phyloP scores from a whole-genome alignment of 495 filamentous ascomycete species.

The Annulohypoxylon stygium region DNA sequence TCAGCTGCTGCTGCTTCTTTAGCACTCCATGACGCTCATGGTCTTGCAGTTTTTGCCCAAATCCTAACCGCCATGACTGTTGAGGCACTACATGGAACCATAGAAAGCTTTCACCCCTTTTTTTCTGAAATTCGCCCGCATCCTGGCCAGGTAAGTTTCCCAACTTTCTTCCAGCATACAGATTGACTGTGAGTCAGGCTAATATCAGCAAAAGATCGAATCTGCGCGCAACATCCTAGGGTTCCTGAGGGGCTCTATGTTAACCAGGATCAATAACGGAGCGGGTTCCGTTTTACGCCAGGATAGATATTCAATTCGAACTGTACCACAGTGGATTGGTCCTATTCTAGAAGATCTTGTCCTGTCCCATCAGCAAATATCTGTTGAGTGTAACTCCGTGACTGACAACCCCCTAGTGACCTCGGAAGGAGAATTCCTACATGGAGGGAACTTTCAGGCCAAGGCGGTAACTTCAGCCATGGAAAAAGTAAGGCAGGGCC shows the following conservation, averaged over 20 bases:
- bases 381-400: not conserved
- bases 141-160: not conserved
- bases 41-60: not conserved
- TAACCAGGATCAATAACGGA: not conserved
- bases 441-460: not conserved
- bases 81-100: not conserved
- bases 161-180: not conserved
- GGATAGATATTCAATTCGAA: not conserved
- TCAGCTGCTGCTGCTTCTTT: not conserved
- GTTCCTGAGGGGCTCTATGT: not conserved
- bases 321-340: not conserved
- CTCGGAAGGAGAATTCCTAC: not conserved
- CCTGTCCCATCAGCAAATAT: not conserved
- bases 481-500: not conserved
- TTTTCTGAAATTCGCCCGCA: not conserved
- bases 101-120: not conserved
- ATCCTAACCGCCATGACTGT: not conserved
- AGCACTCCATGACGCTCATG: slow-evolving; percentile 3
- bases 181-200: not conserved
- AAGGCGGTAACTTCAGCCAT: not conserved
- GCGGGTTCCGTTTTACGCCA: not conserved
- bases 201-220: not conserved
- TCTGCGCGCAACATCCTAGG: not conserved
- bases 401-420: not conserved
- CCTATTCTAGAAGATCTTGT: not conserved